A percentile compares a stretch with the other conserved stretches of the same genome.
Conservation (phyloP, 1,139 yeast species). For the Suhomyces wounanorum region DNA sequence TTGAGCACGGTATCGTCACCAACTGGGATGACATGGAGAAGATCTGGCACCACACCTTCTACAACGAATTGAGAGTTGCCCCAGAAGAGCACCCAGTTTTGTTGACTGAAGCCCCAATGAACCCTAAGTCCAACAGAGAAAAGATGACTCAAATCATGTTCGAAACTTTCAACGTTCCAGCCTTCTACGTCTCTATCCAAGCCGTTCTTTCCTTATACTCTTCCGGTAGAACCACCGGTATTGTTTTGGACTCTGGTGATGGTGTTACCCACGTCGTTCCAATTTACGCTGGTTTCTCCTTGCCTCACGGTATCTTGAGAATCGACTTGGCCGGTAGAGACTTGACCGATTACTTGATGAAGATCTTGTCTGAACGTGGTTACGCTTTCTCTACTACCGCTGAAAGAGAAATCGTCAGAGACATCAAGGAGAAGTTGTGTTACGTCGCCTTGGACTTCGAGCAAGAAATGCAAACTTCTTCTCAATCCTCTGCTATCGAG, state of each 20-base stretch:
- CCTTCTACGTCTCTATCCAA: constrained; percentile 97
- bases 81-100: constrained; percentile 99
- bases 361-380: constrained; percentile 98
- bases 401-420: constrained; percentile 99
- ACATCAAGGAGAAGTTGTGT: constrained; percentile 98
- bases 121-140: constrained; percentile 99
- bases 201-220: constrained; percentile 98
- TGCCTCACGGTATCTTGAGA: constrained; percentile 98
- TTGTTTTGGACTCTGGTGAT: constrained; percentile 98
- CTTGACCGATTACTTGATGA: constrained; percentile 97
- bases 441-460: constrained; percentile 95
- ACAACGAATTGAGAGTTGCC: constrained; percentile 97
- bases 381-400: constrained; percentile 98
- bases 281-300: constrained; percentile 98
- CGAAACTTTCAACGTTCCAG: constrained; percentile 99
- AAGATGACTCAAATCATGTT: constrained; percentile 99
- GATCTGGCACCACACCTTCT: constrained; percentile 98
- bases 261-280: constrained; percentile 99
- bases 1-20: constrained; percentile 99
- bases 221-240: constrained; percentile 99
- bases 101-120: constrained; percentile 99
- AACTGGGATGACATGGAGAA: constrained; percentile 99
- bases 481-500: constrained; percentile 97
- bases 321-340: constrained; percentile 99
- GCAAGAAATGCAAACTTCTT: constrained; percentile 98